Evolutionary conservation across 2,329 filamentous ascomycete genomes (phyloP).

Genomic region (Fusarium verrucosum): DNA sequence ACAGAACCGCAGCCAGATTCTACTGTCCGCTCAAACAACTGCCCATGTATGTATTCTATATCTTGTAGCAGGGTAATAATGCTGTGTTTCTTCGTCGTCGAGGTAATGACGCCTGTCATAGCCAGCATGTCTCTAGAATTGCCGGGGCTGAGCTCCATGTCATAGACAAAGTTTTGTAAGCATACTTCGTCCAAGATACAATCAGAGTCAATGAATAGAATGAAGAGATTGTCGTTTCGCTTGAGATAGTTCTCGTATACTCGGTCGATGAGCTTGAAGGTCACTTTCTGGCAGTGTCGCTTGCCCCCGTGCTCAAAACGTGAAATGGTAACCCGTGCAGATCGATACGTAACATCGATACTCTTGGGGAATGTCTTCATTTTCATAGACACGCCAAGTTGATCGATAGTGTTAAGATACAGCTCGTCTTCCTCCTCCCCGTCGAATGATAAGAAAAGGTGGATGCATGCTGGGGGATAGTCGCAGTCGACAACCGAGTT

Average conservation of each 20-base stretch:
- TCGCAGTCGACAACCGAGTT: slow-evolving; percentile 94
- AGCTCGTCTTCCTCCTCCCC: slow-evolving; percentile 89
- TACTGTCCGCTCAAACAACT: slow-evolving; percentile 93
- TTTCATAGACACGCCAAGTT: slow-evolving; percentile 81
- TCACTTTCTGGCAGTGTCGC: slow-evolving; percentile 90
- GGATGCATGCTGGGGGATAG: slow-evolving; percentile 90
- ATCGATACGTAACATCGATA: slow-evolving; percentile 87
- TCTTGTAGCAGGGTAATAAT: slow-evolving; percentile 94
- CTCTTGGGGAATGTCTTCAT: slow-evolving; percentile 84
- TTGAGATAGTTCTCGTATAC: slow-evolving; percentile 89
- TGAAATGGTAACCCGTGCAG: slow-evolving; percentile 87
- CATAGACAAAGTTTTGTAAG: slow-evolving; percentile 97
- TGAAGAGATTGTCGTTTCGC: slow-evolving; percentile 89
- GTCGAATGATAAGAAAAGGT: slow-evolving; percentile 95
- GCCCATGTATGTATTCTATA: slow-evolving; percentile 98
- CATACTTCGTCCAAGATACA: slow-evolving; percentile 92
- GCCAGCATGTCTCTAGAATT: slow-evolving; percentile 93
- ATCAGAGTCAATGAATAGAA: slow-evolving; percentile 97
- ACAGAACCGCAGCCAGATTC: slow-evolving; percentile 95
- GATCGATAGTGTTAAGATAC: slow-evolving; percentile 85
- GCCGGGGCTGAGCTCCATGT: slow-evolving; percentile 96
- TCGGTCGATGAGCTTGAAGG: slow-evolving; percentile 91
- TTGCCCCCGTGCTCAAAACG: slow-evolving; percentile 94
- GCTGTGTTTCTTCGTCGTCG: slow-evolving; percentile 87
- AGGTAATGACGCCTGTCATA: slow-evolving; percentile 97